Percentiles rank a stretch among this genome's conserved stretches.
Conservation (phyloP, 1,284 basidiomycete species). For the Cutaneotrichosporon sp. region DNA sequence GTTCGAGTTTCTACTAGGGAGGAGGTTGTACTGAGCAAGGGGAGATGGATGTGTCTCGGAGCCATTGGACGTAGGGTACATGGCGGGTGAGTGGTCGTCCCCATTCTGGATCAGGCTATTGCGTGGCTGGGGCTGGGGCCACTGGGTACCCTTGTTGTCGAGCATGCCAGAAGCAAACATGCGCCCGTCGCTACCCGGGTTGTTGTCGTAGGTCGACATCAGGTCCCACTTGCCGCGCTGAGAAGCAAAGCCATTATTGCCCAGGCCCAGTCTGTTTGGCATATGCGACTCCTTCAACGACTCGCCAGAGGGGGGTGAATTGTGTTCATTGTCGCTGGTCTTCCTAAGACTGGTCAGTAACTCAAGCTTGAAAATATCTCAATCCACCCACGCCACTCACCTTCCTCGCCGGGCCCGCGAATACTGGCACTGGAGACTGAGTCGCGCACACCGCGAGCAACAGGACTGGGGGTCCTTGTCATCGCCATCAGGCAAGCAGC, state of each 20-base stretch:
- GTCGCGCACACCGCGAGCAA: constrained; percentile 25
- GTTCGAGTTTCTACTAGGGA: not conserved
- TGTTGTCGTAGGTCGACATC: not conserved
- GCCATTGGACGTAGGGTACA: not conserved
- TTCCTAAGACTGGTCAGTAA: not conserved
- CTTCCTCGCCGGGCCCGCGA: constrained; percentile 17
- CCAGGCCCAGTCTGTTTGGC: not conserved
- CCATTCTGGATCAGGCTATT: not conserved
- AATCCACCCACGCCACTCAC: constrained; percentile 10
- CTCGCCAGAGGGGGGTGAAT: not conserved
- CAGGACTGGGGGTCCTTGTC: constrained; percentile 18
- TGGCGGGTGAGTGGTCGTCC: not conserved
- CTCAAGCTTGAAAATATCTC: not conserved
- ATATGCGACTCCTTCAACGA: not conserved
- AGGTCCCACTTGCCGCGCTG: not conserved
- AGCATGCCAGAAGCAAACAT: not conserved
- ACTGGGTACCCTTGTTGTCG: not conserved
- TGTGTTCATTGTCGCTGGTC: constrained; percentile 5
- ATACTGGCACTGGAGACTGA: constrained; percentile 20
- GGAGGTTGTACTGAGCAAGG: not conserved
- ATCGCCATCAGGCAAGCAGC: constrained; percentile 23
- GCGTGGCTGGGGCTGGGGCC: not conserved
- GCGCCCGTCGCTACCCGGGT: not conserved
- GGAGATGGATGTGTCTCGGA: not conserved
- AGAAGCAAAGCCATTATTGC: not conserved